Conservation (phyloP, 2,329 filamentous ascomycete genomes). For the Clonostachys byssicola region DNA sequence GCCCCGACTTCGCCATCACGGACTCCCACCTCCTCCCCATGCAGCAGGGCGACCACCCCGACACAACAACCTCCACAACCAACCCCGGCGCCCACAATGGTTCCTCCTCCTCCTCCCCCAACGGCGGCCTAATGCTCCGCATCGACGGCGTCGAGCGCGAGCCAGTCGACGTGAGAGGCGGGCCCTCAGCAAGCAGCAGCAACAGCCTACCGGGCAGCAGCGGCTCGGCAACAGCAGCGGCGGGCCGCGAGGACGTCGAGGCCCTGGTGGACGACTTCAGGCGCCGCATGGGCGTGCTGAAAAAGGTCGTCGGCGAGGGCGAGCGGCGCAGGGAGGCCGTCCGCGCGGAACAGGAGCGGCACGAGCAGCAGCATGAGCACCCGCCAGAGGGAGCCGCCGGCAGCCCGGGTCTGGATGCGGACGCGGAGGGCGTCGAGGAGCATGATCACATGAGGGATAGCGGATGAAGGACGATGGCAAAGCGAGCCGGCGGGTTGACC, state of each 20-base stretch:
- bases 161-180: conserved; percentile 3
- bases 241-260: conserved; percentile 41
- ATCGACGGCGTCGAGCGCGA: conserved; percentile 29
- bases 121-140: conserved; percentile 21
- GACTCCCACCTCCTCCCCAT: conserved; percentile 35
- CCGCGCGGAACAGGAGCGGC: conserved; percentile 7
- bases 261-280: conserved; percentile 53
- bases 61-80: conserved; percentile 14
- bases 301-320: conserved; percentile 48
- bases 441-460: background rate
- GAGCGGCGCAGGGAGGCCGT: conserved; percentile 33
- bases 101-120: conserved; percentile 9
- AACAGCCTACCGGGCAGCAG: conserved; percentile 2
- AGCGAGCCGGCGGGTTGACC: no score
- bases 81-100: conserved; percentile 8
- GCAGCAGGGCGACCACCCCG: conserved; percentile 27
- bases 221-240: conserved; percentile 9
- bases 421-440: background rate
- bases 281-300: conserved; percentile 49
- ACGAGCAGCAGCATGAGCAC: background rate
- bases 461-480: no score
- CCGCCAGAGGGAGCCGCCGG: conserved; percentile 3
- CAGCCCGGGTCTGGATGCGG: conserved; percentile 2
- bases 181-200: background rate
- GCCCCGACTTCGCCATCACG: conserved; percentile 64